phyloP scores from a whole-genome alignment of 768 basidiomycete genomes.

The Arthromyces matolae region DNA sequence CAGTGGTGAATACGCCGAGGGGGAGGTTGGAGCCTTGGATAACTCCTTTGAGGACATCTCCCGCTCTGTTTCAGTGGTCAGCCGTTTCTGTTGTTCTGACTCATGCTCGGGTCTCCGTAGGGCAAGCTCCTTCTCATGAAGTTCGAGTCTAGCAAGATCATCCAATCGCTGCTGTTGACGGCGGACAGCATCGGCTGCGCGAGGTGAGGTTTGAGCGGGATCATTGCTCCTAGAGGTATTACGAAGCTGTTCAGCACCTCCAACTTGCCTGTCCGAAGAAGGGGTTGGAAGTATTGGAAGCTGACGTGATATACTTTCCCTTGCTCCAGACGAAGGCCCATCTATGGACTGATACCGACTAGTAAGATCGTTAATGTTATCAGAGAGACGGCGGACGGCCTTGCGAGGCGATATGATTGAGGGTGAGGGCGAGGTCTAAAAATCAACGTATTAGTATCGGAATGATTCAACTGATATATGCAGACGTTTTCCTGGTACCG shows the following conservation, averaged over 20 bases:
- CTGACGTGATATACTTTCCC: conserved; percentile 30
- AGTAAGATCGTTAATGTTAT: conserved; percentile 62
- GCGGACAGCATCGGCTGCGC: conserved; percentile 25
- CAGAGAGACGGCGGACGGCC: conserved; percentile 59
- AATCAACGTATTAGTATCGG: conserved; percentile 5
- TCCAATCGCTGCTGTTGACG: conserved; percentile 39
- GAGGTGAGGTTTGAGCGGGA: conserved; percentile 13
- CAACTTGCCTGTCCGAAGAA: conserved; percentile 19
- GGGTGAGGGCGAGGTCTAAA: conserved; percentile 27
- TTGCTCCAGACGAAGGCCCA: conserved; percentile 37
- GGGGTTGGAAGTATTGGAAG: conserved; percentile 17
- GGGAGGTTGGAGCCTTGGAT: conserved; percentile 1
- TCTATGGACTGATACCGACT: conserved; percentile 54
- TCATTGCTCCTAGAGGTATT: conserved; percentile 9
- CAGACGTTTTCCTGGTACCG: conserved; percentile 58
- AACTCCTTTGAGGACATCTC: no score
- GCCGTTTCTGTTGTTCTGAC: conserved; percentile 45
- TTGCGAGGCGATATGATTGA: conserved; percentile 51
- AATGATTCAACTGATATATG: conserved; percentile 12
- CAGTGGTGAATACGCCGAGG: conserved; percentile 18
- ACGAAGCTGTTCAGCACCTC: conserved; percentile 20
- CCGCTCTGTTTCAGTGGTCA: conserved; percentile 59
- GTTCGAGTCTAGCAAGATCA: conserved; percentile 49
- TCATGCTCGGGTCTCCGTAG: conserved; percentile 53
- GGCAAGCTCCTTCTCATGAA: conserved; percentile 52